Evolutionary conservation across 2,329 filamentous ascomycete species (phyloP).

Genomic region (Aureobasidium sp.): DNA sequence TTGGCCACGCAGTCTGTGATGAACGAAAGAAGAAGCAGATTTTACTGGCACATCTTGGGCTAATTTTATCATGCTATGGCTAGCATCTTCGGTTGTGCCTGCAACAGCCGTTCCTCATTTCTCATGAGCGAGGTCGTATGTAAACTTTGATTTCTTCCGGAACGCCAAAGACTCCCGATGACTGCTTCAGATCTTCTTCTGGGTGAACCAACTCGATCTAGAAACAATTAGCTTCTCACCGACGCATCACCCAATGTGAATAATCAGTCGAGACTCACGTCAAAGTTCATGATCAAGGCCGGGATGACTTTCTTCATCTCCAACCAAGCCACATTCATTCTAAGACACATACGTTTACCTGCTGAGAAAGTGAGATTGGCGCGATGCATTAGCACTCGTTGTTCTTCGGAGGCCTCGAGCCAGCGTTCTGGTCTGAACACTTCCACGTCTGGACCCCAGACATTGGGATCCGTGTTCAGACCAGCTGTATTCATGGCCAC

Average conservation of each 20-base stretch:
- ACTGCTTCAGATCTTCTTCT: not conserved
- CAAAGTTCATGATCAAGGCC: not conserved
- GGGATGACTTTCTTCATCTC: constrained; percentile 1
- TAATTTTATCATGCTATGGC: no score
- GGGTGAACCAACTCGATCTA: not conserved
- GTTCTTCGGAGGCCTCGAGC: not conserved
- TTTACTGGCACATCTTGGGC: no score
- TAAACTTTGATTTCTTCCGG: not conserved
- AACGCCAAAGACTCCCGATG: constrained; percentile 2
- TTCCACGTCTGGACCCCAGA: not conserved
- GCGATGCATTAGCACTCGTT: not conserved
- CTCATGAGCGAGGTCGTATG: not conserved
- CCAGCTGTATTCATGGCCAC: not conserved
- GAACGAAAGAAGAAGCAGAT: no score
- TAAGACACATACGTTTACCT: not conserved
- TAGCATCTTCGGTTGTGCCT: no score
- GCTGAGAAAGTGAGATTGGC: not conserved
- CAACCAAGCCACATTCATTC: not conserved
- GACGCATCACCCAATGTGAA: no score
- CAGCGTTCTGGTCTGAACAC: not conserved
- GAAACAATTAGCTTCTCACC: not conserved
- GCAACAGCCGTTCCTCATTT: no score
- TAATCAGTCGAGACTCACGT: not conserved
- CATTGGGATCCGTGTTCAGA: not conserved
- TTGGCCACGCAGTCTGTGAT: no score